Evolutionary conservation across 2,329 filamentous ascomycete species (phyloP), one percentile per base, ranked within the genome.

Genomic region (Raffaelea ambrosiae): DNA sequence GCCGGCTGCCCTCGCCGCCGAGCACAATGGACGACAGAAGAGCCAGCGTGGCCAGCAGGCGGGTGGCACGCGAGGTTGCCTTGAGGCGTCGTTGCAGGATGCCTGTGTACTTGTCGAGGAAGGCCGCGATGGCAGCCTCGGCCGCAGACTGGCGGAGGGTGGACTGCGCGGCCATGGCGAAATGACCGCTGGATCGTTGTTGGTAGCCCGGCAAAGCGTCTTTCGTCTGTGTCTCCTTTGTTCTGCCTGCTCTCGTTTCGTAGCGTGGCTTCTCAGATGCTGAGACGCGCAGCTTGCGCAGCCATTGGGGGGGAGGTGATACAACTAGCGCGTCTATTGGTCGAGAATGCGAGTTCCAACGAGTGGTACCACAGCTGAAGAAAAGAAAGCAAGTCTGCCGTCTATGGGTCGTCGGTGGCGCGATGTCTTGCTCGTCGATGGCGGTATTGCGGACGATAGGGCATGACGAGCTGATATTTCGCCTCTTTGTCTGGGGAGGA

Each of bases 161-260:
- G 48, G 91, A 96, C 70, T 95, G 90, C 54, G 76, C 84, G 53
- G 88, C 87, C 91, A 96, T 96, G 19, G 11, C 26, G 26, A 29
- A 13, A 29, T 29, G 26, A n/a, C 26, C 26, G 7, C 13, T 29
- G 7, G 26, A 29, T 29, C 26, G 26, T 7, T 29, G 7, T 29
- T 29, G 7, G 26, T 29, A 7, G 26, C 26, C 26, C n/a, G n/a
- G n/a, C n/a, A n/a, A n/a, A n/a, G n/a, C n/a, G n/a, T n/a, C 26
- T 29, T 29, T 29, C 26, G n/a, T n/a, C 13, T 29, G 26, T 13
- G 26, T 29, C 26, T 29, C 26, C 13, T 29, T 29, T 7, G 7
- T 13, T 29, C 13, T 29, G 26, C 7, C 26, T 29, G 26, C 13
- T 29, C 26, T 29, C 26, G n/a, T 29, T 29, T 29, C 26, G 26